phyloP scores from a whole-genome alignment of 192 early-diverging fungal species.

The Coemansia sp. region DNA sequence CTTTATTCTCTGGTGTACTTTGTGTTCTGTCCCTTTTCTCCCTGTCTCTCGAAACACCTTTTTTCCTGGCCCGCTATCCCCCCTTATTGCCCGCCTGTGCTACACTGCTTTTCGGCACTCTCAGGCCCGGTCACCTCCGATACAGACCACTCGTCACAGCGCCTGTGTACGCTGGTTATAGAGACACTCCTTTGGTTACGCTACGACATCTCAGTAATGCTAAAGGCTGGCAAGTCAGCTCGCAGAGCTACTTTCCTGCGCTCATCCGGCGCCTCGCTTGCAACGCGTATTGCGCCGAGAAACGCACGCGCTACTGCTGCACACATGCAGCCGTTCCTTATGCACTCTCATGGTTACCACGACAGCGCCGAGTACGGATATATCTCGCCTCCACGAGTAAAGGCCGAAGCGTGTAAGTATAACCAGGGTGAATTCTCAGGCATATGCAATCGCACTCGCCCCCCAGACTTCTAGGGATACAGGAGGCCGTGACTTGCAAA shows the following conservation, averaged over 20 bases:
- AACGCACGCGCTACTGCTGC: constrained; percentile 9
- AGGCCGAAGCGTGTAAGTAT: constrained; percentile 38
- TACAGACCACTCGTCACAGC: background rate
- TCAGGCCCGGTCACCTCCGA: background rate
- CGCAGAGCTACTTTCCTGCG: constrained; percentile 31
- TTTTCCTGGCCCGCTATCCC: background rate
- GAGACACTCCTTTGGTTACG: background rate
- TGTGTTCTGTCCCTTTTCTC: background rate
- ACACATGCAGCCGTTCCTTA: constrained; percentile 9
- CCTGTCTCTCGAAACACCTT: background rate
- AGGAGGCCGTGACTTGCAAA: background rate
- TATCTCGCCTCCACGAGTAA: constrained; percentile 21
- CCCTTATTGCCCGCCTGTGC: background rate
- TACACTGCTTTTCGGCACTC: background rate
- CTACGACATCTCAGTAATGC: constrained; percentile 8
- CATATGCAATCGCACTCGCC: background rate
- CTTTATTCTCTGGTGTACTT: constrained; percentile 1
- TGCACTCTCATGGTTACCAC: constrained; percentile 31
- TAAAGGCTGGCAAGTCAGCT: constrained; percentile 31
- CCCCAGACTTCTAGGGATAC: background rate
- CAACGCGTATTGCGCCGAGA: constrained; percentile 7
- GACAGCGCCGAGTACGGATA: constrained; percentile 41
- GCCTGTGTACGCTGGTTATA: background rate
- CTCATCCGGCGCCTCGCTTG: constrained; percentile 6
- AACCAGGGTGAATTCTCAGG: background rate